Conservation (phyloP, 2,329 filamentous ascomycete species). For the Talaromyces sp. region DNA sequence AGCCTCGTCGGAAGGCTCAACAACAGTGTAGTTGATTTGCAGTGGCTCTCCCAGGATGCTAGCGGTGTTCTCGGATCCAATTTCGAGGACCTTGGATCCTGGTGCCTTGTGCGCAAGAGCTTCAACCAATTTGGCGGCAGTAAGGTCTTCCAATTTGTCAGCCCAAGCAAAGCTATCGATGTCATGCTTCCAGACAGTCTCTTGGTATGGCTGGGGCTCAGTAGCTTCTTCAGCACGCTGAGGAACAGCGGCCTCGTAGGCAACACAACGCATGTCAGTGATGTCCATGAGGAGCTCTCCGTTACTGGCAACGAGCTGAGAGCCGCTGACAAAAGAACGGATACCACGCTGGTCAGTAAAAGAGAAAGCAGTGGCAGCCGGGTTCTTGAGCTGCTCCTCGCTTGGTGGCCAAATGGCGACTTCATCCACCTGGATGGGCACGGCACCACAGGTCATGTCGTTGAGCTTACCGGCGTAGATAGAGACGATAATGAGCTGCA, state of each 20-base stretch:
- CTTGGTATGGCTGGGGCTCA: constrained; percentile 13
- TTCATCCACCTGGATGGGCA: constrained; percentile 18
- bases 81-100: not conserved
- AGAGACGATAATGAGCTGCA: constrained; percentile 20
- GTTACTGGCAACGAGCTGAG: constrained; percentile 9
- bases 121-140: not conserved
- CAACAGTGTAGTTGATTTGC: constrained; percentile 1
- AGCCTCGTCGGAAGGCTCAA: not conserved
- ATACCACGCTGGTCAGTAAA: constrained; percentile 9
- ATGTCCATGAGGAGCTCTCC: constrained; percentile 17
- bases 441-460: constrained; percentile 16
- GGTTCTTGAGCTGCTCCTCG: not conserved
- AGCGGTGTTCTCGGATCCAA: not conserved
- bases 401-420: constrained; percentile 14
- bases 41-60: not conserved
- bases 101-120: constrained; percentile 2
- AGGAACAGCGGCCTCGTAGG: constrained; percentile 18
- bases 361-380: constrained; percentile 1
- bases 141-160: not conserved
- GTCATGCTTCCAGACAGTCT: constrained; percentile 17
- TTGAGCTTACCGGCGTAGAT: constrained; percentile 15
- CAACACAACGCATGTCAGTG: constrained; percentile 14
- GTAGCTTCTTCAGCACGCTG: not conserved
- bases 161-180: constrained; percentile 10
- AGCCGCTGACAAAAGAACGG: constrained; percentile 13